A percentile compares a stretch with the other conserved stretches of the same genome.
These are phyloP conservation scores for Goniomonas avonlea DNA, from an alignment of 78 protist genomes.

Conservation along the genomic window DNA sequence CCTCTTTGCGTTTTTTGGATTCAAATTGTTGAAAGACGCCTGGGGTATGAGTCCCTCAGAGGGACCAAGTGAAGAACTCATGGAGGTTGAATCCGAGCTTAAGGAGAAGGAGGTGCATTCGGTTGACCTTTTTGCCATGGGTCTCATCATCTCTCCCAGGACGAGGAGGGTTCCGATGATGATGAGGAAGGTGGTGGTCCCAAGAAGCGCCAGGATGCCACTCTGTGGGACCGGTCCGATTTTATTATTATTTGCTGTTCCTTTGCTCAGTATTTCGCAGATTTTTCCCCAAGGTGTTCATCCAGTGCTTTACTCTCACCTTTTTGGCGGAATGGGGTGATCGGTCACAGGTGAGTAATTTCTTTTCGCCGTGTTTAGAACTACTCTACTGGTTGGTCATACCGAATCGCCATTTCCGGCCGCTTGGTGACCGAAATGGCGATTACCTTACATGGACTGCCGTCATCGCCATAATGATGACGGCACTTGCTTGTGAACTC, in stretches of 20 bases:
- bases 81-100: slow-evolving; percentile 25
- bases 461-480: too few species aligned
- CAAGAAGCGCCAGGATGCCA: too few species aligned
- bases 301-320: slow-evolving; percentile 59
- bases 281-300: not conserved
- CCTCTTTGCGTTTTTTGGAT: slow-evolving; percentile 54
- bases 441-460: too few species aligned
- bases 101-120: not conserved
- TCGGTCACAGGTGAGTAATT: slow-evolving; percentile 70
- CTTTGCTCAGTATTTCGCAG: too few species aligned
- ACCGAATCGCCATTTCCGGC: too few species aligned
- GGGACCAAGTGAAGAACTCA: slow-evolving; percentile 9
- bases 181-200: not conserved
- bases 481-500: too few species aligned
- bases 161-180: not conserved
- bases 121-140: not conserved
- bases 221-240: too few species aligned
- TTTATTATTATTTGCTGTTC: too few species aligned
- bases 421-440: too few species aligned
- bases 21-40: slow-evolving; percentile 35
- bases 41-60: not conserved
- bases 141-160: not conserved
- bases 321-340: slow-evolving; percentile 85
- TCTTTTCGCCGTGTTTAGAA: too few species aligned
- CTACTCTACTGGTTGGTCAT: too few species aligned